These are phyloP conservation scores for Pyronema omphalodes DNA, from an alignment of 495 filamentous ascomycete species.

Conservation along the genomic window DNA sequence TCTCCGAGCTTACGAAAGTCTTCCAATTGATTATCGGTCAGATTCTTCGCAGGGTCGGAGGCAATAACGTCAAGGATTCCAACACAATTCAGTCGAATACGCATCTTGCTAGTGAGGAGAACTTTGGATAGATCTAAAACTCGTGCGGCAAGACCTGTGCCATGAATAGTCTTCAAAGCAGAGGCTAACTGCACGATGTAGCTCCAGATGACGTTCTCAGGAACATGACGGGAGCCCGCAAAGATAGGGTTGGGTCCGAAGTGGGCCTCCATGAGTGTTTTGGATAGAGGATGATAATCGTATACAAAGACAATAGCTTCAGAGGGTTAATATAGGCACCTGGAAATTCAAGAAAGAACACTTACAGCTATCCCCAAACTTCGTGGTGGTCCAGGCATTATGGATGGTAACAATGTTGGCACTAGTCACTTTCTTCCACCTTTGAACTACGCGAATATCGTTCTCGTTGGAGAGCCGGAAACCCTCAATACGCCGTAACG, in stretches of 20 bases:
- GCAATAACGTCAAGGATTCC: constrained; percentile 73
- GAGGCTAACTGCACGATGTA: constrained; percentile 88
- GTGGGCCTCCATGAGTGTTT: constrained; percentile 74
- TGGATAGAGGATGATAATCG: constrained; percentile 78
- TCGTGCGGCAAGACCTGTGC: constrained; percentile 59
- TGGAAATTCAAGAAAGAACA: constrained; percentile 4
- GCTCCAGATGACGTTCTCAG: constrained; percentile 70
- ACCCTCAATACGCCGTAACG: constrained; percentile 66
- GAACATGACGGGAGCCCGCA: constrained; percentile 25
- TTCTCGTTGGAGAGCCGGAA: constrained; percentile 74
- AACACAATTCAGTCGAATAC: constrained; percentile 77
- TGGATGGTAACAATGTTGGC: constrained; percentile 72
- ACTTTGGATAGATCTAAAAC: constrained; percentile 73
- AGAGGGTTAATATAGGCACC: background rate
- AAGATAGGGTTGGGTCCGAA: constrained; percentile 36
- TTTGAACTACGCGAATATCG: constrained; percentile 64
- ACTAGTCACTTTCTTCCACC: constrained; percentile 78
- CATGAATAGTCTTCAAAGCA: constrained; percentile 71
- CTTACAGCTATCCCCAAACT: constrained; percentile 70
- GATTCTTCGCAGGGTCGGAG: constrained; percentile 43
- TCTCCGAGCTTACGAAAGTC: constrained; percentile 77
- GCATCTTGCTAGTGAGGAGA: constrained; percentile 53
- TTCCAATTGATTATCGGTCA: constrained; percentile 64
- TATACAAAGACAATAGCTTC: constrained; percentile 70
- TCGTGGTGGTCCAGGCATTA: constrained; percentile 80